phyloP scores from a whole-genome alignment of 495 filamentous ascomycete species.

The Stereocaulon alpinum region DNA sequence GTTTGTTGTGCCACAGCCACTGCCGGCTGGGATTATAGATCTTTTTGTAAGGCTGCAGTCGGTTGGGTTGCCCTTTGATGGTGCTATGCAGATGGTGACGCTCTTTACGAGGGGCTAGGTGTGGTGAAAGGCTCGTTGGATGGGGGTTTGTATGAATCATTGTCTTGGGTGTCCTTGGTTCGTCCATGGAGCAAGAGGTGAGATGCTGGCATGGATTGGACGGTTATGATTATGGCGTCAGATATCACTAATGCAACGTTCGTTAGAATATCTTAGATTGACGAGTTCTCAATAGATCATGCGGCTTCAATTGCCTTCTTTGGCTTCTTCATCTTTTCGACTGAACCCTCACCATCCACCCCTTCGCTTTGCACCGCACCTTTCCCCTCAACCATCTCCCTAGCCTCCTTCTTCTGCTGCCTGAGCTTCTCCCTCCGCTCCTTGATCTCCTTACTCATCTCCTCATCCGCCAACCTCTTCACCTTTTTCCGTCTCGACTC shows the following conservation, averaged over 20 bases:
- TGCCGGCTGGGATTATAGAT: no score
- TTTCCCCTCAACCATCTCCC: not conserved
- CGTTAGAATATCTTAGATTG: not conserved
- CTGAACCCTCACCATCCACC: not conserved
- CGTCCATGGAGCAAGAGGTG: no score
- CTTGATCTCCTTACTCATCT: slow-evolving; percentile 39
- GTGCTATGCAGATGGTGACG: no score
- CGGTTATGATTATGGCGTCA: not conserved
- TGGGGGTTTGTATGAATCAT: no score
- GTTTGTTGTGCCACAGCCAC: no score
- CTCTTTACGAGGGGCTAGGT: no score
- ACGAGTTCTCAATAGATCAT: not conserved
- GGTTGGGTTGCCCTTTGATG: no score
- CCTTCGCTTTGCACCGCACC: not conserved
- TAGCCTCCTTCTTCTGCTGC: slow-evolving; percentile 41
- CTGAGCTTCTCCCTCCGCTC: slow-evolving; percentile 49
- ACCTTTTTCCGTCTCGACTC: slow-evolving; percentile 30
- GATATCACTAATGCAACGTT: not conserved
- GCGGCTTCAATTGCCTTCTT: slow-evolving; percentile 4
- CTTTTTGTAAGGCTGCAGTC: no score
- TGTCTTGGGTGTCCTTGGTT: no score
- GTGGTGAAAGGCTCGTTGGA: no score
- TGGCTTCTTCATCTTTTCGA: not conserved
- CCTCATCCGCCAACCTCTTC: slow-evolving; percentile 36
- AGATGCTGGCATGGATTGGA: not conserved